Conservation (phyloP, 768 basidiomycete genomes). For the Trametes cinnabarina region DNA sequence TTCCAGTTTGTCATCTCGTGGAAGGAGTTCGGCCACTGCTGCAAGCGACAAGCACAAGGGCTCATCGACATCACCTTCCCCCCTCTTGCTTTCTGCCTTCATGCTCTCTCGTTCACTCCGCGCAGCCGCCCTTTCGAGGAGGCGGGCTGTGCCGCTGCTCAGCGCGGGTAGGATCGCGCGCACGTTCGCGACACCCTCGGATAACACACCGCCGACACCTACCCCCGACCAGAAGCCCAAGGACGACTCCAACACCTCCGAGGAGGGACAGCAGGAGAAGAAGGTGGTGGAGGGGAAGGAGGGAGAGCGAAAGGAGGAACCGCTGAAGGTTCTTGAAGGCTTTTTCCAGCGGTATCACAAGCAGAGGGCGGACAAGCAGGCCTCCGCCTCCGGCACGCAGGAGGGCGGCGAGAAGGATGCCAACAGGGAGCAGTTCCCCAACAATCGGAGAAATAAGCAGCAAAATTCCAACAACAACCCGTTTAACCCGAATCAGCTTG, state of each 20-base stretch:
- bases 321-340: slow-evolving; percentile 68
- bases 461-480: slow-evolving; percentile 52
- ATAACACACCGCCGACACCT: slow-evolving; percentile 28
- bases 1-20: slow-evolving; percentile 23
- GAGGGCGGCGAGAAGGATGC: slow-evolving; percentile 3
- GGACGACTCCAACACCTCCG: slow-evolving; percentile 26
- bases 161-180: slow-evolving; percentile 33
- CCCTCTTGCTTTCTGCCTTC: slow-evolving; percentile 25
- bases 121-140: slow-evolving; percentile 45
- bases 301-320: slow-evolving; percentile 37
- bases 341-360: slow-evolving; percentile 70
- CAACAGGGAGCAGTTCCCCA: slow-evolving; percentile 18
- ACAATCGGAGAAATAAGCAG: slow-evolving; percentile 44
- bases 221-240: slow-evolving; percentile 30
- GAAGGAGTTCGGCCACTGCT: background rate
- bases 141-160: slow-evolving; percentile 37
- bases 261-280: slow-evolving; percentile 34
- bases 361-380: slow-evolving; percentile 41
- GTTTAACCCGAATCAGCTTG: slow-evolving; percentile 56
- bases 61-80: slow-evolving; percentile 3
- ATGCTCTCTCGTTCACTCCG: slow-evolving; percentile 66
- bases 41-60: too few species aligned
- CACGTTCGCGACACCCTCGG: slow-evolving; percentile 48
- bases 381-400: slow-evolving; percentile 27
- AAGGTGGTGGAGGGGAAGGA: slow-evolving; percentile 34